These are phyloP conservation scores for Chlorencoelia australis DNA, from an alignment of 2,329 filamentous ascomycete species.

Conservation along the genomic window DNA sequence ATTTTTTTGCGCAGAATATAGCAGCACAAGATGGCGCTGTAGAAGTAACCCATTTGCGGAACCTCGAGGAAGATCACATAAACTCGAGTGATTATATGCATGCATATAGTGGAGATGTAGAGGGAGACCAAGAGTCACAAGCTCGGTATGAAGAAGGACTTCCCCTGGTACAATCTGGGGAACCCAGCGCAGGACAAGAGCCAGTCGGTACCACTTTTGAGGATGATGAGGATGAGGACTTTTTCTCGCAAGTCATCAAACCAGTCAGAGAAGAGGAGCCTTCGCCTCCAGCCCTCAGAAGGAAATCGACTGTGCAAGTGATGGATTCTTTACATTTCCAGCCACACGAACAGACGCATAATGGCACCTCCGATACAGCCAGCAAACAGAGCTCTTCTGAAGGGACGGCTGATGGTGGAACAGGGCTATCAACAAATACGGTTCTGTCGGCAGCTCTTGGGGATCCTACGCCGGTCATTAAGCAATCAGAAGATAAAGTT, in stretches of 20 bases:
- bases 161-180: constrained; percentile 43
- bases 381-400: constrained; percentile 1
- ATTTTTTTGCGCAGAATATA: constrained; percentile 35
- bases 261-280: constrained; percentile 18
- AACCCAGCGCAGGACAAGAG: constrained; percentile 7
- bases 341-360: constrained; percentile 12
- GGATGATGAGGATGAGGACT: constrained; percentile 40
- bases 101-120: constrained; percentile 18
- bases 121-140: constrained; percentile 34
- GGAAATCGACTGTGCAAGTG: constrained; percentile 63
- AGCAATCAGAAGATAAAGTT: constrained; percentile 21
- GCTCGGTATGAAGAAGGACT: constrained; percentile 61
- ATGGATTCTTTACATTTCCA: constrained; percentile 39
- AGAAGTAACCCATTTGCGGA: neutral
- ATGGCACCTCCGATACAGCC: neutral
- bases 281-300: constrained; percentile 35
- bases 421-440: constrained; percentile 20
- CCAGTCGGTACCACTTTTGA: constrained; percentile 30
- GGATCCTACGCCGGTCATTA: constrained; percentile 18
- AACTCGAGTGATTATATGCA: constrained; percentile 11
- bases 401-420: constrained; percentile 17
- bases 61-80: constrained; percentile 3
- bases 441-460: constrained; percentile 19
- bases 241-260: constrained; percentile 39
- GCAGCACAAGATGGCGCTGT: constrained; percentile 18